These are phyloP conservation scores for Stemphylium lycopersici DNA, from an alignment of 2,329 filamentous ascomycete species.

Conservation along the genomic window DNA sequence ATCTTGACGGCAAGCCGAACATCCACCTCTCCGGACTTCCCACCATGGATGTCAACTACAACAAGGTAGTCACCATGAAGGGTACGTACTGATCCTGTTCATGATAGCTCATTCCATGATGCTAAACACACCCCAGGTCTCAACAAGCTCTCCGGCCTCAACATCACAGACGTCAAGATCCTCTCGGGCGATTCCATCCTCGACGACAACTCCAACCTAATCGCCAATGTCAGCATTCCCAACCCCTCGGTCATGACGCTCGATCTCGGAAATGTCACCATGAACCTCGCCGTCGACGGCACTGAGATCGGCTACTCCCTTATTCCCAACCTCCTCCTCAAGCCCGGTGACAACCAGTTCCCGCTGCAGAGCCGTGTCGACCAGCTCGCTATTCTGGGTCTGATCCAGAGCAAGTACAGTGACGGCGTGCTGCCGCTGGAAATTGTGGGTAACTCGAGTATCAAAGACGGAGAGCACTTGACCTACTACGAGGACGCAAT, in stretches of 20 bases:
- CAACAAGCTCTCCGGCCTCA: slow-evolving; percentile 61
- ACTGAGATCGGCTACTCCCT: slow-evolving; percentile 61
- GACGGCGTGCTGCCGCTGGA: slow-evolving; percentile 62
- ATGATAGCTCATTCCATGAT: background rate
- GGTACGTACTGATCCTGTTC: slow-evolving; percentile 47
- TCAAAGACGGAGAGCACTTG: slow-evolving; percentile 59
- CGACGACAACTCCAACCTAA: slow-evolving; percentile 64
- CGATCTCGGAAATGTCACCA: slow-evolving; percentile 70
- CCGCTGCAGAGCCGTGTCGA: slow-evolving; percentile 62
- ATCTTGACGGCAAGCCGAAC: slow-evolving; percentile 59
- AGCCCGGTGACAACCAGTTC: slow-evolving; percentile 64
- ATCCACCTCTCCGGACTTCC: slow-evolving; percentile 60
- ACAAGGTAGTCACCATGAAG: slow-evolving; percentile 63
- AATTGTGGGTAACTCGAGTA: slow-evolving; percentile 60
- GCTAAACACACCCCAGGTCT: slow-evolving; percentile 52
- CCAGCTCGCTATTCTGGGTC: slow-evolving; percentile 57
- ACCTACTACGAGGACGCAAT: slow-evolving; percentile 65
- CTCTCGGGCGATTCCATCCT: slow-evolving; percentile 45
- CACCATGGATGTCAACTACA: slow-evolving; percentile 59
- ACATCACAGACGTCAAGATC: slow-evolving; percentile 60
- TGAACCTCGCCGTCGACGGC: slow-evolving; percentile 63
- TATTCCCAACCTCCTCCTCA: slow-evolving; percentile 64
- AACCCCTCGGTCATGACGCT: slow-evolving; percentile 70
- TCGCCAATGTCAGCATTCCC: slow-evolving; percentile 64
- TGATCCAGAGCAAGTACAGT: slow-evolving; percentile 58